Base-by-base conservation (phyloP, 345 rosid species). In the Populus alba region DNA sequence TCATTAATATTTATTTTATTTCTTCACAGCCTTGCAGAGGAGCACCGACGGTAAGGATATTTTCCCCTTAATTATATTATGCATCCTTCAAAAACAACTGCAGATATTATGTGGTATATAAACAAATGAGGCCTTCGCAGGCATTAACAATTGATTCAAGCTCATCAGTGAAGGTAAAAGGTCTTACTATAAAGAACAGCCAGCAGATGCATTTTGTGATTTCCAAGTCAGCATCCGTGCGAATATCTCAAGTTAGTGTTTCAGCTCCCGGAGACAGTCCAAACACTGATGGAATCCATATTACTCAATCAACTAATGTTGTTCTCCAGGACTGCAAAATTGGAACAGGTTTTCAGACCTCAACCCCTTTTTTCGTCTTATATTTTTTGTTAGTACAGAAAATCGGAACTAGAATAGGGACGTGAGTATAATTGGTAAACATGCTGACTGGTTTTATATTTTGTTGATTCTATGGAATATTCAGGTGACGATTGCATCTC, bases 261-360 rank as follows among this genome's bases (percentile, higher is more conserved):
- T 88, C 94, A 12, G 83, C 93, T 78, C 98, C 97, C 1, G 97
- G 85, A 78, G 95, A 96, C 80, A 96, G 99, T 83, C 99, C 99
- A 38, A 96, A 96, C 85, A 94, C 98, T 8, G 99, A 96, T 83
- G 98, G 98, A 73, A 91, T 96, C 80, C 99, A 96, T 78, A 88
- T 96, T 55, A 91, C 91, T 23, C 92, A 71, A 43, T 92, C 98
- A 0, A 94, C 97, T 29, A 86, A 92, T 82, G 91, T 96, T 69
- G 81, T 85, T 79, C 81, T 96, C 38, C 93, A 92, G 83, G 94
- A 94, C 82, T 80, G 91, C 91, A 94, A 94, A 88, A 94, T 96
- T 69, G 97, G 97, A 90, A 92, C 98, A 94, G 98, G 99, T 96
- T 77, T 74, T 67, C 18, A 55, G 47, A 77, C 72, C 20, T 69